These are phyloP conservation scores for Infundibulicybe gibba DNA, from an alignment of 768 basidiomycete genomes.

Conservation along the genomic window DNA sequence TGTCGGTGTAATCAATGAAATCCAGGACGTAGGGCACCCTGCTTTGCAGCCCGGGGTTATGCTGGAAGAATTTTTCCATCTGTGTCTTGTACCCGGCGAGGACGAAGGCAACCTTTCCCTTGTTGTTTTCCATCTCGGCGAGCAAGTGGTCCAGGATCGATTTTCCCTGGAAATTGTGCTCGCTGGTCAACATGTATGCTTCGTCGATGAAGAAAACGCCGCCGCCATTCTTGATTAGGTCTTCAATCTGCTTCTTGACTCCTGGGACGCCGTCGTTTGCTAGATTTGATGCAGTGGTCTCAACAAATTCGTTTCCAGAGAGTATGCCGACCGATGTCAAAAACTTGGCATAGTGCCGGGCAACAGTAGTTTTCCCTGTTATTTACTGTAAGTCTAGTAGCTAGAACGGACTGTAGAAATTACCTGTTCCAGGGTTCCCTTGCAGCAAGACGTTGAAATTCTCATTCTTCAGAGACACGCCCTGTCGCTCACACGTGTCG, in stretches of 20 bases:
- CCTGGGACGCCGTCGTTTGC: conserved; percentile 54
- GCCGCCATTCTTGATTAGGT: conserved; percentile 48
- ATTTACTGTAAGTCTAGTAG: not conserved
- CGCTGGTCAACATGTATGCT: conserved; percentile 59
- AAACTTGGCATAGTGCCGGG: conserved; percentile 60
- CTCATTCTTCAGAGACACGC: conserved; percentile 45
- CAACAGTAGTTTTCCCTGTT: conserved; percentile 68
- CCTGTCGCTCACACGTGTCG: conserved; percentile 52
- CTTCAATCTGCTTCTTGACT: conserved; percentile 45
- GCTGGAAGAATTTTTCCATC: conserved; percentile 78
- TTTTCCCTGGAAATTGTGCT: conserved; percentile 43
- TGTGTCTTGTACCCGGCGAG: conserved; percentile 68
- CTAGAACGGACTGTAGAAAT: conserved; percentile 5
- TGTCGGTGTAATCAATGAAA: conserved; percentile 60
- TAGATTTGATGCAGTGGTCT: conserved; percentile 61
- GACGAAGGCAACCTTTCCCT: conserved; percentile 64
- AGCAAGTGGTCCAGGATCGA: conserved; percentile 68
- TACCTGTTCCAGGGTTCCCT: conserved; percentile 76
- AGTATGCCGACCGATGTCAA: conserved; percentile 50
- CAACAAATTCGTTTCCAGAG: conserved; percentile 50
- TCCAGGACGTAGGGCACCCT: conserved; percentile 61
- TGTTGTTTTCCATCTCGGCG: conserved; percentile 72
- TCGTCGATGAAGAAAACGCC: conserved; percentile 71
- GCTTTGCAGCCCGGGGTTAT: conserved; percentile 66
- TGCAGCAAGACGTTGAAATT: conserved; percentile 60